These are phyloP conservation scores for Botrytis aclada DNA, from an alignment of 2,329 filamentous ascomycete genomes.

Conservation along the genomic window DNA sequence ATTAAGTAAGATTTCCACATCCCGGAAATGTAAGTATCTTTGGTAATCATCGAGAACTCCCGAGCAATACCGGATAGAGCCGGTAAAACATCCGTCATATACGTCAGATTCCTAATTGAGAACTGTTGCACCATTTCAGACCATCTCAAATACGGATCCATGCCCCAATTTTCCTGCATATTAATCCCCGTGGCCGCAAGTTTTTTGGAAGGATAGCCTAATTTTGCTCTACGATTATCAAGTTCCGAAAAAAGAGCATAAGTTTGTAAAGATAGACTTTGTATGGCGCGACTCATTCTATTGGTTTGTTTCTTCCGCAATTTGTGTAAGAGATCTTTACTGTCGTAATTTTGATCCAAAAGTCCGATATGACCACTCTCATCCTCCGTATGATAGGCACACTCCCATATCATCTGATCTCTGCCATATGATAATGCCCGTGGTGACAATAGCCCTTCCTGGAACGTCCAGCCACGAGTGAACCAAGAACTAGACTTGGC, in stretches of 20 bases:
- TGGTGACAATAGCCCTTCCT: slow-evolving; percentile 16
- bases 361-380: slow-evolving; percentile 20
- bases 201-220: slow-evolving; percentile 11
- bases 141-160: slow-evolving; percentile 22
- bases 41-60: slow-evolving; percentile 20
- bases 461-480: slow-evolving; percentile 18
- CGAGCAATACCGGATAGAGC: slow-evolving; percentile 19
- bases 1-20: slow-evolving; percentile 21
- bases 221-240: not conserved
- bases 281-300: not conserved
- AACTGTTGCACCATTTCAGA: slow-evolving; percentile 19
- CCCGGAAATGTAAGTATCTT: slow-evolving; percentile 21
- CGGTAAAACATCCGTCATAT: slow-evolving; percentile 18
- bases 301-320: slow-evolving; percentile 15
- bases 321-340: slow-evolving; percentile 22
- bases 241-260: not conserved
- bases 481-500: slow-evolving; percentile 16
- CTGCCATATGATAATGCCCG: slow-evolving; percentile 16
- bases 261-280: not conserved
- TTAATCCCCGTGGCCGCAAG: not conserved
- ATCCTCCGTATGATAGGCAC: slow-evolving; percentile 7
- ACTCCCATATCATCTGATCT: slow-evolving; percentile 21
- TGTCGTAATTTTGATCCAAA: slow-evolving; percentile 21
- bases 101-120: slow-evolving; percentile 17
- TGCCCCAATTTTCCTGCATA: slow-evolving; percentile 13